phyloP scores from a whole-genome alignment of 495 filamentous ascomycete species.

The Hyaloscypha variabilis region DNA sequence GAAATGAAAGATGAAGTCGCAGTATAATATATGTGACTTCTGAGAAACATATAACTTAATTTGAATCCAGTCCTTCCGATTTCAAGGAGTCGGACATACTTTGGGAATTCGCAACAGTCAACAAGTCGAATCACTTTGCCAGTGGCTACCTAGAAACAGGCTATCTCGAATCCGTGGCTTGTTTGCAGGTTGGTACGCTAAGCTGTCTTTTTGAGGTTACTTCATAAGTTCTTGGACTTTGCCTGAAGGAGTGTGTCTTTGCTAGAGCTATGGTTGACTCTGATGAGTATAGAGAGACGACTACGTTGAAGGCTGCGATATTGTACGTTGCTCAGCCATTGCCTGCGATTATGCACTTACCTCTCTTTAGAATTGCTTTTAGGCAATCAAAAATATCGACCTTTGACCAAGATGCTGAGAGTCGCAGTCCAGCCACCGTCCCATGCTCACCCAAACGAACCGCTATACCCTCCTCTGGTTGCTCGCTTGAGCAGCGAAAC shows the following conservation, averaged over 20 bases:
- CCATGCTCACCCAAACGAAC: conserved; percentile 16
- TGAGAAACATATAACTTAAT: neutral
- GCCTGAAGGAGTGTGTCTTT: neutral
- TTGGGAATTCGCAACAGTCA: neutral
- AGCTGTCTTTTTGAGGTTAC: neutral
- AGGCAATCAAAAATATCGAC: conserved; percentile 6
- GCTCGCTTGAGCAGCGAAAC: conserved; percentile 23
- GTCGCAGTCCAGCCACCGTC: conserved; percentile 29
- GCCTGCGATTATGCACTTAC: neutral
- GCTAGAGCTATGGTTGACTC: neutral
- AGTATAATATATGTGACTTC: neutral
- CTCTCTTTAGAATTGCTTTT: conserved; percentile 13
- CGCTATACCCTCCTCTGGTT: conserved; percentile 28
- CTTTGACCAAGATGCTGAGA: conserved; percentile 18
- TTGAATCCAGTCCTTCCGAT: neutral
- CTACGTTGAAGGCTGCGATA: neutral
- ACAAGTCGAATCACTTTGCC: neutral
- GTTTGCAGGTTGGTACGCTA: neutral
- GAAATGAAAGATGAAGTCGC: neutral
- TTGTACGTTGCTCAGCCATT: neutral
- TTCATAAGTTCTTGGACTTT: neutral
- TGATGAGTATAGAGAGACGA: neutral
- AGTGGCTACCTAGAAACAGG: neutral
- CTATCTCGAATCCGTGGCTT: neutral
- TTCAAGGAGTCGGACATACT: neutral